Base-by-base conservation (phyloP, 768 basidiomycete genomes). In the Collybia mongolica region DNA sequence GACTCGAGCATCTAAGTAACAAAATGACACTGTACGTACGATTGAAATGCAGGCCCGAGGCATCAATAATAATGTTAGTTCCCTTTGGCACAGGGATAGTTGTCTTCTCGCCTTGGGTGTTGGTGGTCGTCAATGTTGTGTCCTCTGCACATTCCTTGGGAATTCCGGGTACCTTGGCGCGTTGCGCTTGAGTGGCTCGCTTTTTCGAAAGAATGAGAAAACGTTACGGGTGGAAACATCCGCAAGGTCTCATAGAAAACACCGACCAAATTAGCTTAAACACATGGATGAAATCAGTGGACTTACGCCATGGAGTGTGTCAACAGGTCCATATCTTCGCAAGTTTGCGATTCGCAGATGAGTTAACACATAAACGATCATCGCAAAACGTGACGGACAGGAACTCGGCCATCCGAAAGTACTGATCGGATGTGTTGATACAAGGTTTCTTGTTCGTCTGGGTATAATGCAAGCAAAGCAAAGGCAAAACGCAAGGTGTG, bases 191-290 rank as follows among this genome's bases (percentile, higher is more conserved):
- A 43, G 24, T 3, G 24, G 24, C 24, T 7, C 24, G 47, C 6
- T 3, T 19, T 23, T 12, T n/a, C n/a, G 23, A 22, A 12, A 19
- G 28, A 28, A n/a, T 47, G 39, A 9, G 24, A 6, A 37, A 5
- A 17, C 59, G 69, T 48, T 46, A 76, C 77, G n/a, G 79, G 71
- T 26, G 74, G 69, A 48, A 70, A 79, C 61, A 80, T 53, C 20
- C 80, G 68, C 17, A 80, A 59, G 2, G 78, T 76, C 59, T 82
- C 80, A 50, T 80, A 67, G 48, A 76, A 73, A 2, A 77, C 75
- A 14, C 78, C 79, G 35, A 20, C 12, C 7, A 19, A 37, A 28
- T 41, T 29, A 28, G 15, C 38, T 17, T 35, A 19, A 45, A 7
- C 24, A 4, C 24, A 26, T 7, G 24, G 7, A 7, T 26, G 7